A percentile compares a stretch with the other conserved stretches of the same genome.
phyloP scores from a whole-genome alignment of 768 basidiomycete genomes.

The Pisolithus orientalis region DNA sequence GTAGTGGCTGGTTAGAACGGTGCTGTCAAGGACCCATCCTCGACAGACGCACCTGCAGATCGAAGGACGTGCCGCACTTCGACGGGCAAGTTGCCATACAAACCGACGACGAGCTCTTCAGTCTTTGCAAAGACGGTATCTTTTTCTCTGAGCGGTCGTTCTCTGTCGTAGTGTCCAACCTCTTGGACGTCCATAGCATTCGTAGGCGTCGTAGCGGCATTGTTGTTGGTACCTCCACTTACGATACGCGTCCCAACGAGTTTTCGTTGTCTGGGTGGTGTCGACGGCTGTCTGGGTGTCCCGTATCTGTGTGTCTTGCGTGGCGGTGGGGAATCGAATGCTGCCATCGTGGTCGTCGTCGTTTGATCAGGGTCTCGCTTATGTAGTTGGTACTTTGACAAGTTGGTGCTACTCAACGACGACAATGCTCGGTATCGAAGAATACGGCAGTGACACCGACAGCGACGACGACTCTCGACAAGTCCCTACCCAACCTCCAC shows the following conservation, averaged over 20 bases:
- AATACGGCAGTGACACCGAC: constrained; percentile 70
- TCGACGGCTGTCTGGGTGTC: constrained; percentile 20
- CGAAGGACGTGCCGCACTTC: constrained; percentile 70
- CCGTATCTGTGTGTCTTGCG: constrained; percentile 39
- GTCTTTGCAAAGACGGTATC: constrained; percentile 62
- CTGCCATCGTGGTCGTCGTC: constrained; percentile 25
- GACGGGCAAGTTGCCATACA: constrained; percentile 64
- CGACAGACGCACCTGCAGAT: constrained; percentile 45
- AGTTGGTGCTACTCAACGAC: background rate
- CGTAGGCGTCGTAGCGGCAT: constrained; percentile 12
- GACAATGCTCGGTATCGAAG: constrained; percentile 68
- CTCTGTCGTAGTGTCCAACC: constrained; percentile 26
- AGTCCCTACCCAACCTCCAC: constrained; percentile 2
- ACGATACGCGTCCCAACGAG: constrained; percentile 18
- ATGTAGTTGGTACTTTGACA: background rate
- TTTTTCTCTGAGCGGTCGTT: constrained; percentile 29
- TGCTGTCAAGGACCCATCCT: background rate
- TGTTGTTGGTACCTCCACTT: background rate
- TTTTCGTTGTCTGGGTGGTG: constrained; percentile 22
- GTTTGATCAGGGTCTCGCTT: background rate
- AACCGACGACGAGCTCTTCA: constrained; percentile 58
- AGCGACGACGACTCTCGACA: constrained; percentile 38
- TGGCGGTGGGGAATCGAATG: constrained; percentile 57
- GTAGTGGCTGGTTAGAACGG: background rate
- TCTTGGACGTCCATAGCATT: constrained; percentile 32